Percentiles rank a stretch among this genome's conserved stretches.
Evolutionary conservation across 2,329 filamentous ascomycete genomes (phyloP).

Genomic region (Nigrograna mackinnonii): DNA sequence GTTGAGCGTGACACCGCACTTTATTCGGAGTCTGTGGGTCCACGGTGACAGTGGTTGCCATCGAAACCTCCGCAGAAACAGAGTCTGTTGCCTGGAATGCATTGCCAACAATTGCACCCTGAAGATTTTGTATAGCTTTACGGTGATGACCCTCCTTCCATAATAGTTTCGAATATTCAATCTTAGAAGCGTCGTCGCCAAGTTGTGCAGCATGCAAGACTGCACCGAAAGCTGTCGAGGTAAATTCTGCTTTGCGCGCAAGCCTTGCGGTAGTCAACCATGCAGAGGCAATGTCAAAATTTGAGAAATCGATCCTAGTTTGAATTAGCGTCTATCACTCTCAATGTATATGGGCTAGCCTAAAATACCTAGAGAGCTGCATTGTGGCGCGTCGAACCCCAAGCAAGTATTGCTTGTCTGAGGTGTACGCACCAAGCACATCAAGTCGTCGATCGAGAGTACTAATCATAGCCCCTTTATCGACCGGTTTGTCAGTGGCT

Average conservation of each 20-base stretch:
- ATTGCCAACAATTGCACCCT: conserved; percentile 81
- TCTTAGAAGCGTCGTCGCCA: conserved; percentile 83
- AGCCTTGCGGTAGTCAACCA: conserved; percentile 87
- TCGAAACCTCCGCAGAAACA: conserved; percentile 38
- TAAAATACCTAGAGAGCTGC: conserved; percentile 69
- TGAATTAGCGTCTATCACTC: background rate
- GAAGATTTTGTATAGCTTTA: conserved; percentile 90
- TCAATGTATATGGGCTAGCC: background rate
- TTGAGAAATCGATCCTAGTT: conserved; percentile 60
- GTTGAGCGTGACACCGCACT: conserved; percentile 75
- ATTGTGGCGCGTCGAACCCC: conserved; percentile 85
- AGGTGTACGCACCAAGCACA: conserved; percentile 82
- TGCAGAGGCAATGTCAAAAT: conserved; percentile 75
- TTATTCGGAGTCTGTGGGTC: conserved; percentile 54
- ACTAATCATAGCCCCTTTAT: conserved; percentile 47
- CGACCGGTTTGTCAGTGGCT: conserved; percentile 33
- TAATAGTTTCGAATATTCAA: conserved; percentile 89
- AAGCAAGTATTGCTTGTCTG: conserved; percentile 92
- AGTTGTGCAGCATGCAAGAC: conserved; percentile 86
- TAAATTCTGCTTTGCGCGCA: conserved; percentile 81
- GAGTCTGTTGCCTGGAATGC: conserved; percentile 63
- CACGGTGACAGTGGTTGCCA: conserved; percentile 44
- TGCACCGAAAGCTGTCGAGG: conserved; percentile 89
- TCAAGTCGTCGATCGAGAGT: conserved; percentile 78
- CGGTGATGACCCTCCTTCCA: conserved; percentile 94